A percentile compares a stretch with the other conserved stretches of the same genome.
These are phyloP conservation scores for Tuber calosporum DNA, from an alignment of 495 filamentous ascomycete species.

Conservation along the genomic window DNA sequence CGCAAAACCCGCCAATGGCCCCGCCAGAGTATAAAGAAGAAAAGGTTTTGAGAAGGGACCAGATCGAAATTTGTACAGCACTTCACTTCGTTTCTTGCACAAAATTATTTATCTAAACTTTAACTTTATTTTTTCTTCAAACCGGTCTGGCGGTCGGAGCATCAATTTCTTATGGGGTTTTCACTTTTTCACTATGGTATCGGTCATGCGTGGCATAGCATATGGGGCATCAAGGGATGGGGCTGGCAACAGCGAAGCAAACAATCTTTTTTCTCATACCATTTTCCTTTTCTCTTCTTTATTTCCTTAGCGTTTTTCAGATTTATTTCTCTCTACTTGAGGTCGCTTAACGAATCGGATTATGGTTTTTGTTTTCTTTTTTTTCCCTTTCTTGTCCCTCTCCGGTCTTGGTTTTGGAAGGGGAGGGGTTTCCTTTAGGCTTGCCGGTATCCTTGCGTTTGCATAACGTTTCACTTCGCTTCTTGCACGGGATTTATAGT, in stretches of 20 bases:
- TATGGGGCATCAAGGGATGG: not conserved
- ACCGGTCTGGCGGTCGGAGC: not conserved
- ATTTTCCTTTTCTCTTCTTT: not conserved
- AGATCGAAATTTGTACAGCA: slow-evolving; percentile 24
- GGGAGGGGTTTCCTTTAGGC: not conserved
- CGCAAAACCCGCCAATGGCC: slow-evolving; percentile 21
- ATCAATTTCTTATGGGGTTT: not conserved
- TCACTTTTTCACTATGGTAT: not conserved
- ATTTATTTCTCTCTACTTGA: not conserved
- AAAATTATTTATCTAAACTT: slow-evolving; percentile 21
- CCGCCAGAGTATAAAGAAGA: slow-evolving; percentile 27
- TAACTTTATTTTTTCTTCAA: slow-evolving; percentile 17
- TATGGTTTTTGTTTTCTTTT: not conserved
- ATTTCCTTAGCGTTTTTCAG: not conserved
- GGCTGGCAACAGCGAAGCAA: not conserved
- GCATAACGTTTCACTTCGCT: not conserved
- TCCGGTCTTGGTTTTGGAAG: not conserved
- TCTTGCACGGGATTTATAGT: not conserved
- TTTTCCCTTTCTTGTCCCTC: too few species aligned
- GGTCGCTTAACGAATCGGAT: not conserved
- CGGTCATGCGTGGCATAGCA: not conserved
- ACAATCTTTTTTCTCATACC: not conserved
- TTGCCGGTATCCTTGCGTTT: not conserved
- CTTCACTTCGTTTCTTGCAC: slow-evolving; percentile 21
- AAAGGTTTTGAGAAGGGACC: slow-evolving; percentile 8